Conservation (phyloP, 805 yeast species). For the Myxozyma neotropica region DNA sequence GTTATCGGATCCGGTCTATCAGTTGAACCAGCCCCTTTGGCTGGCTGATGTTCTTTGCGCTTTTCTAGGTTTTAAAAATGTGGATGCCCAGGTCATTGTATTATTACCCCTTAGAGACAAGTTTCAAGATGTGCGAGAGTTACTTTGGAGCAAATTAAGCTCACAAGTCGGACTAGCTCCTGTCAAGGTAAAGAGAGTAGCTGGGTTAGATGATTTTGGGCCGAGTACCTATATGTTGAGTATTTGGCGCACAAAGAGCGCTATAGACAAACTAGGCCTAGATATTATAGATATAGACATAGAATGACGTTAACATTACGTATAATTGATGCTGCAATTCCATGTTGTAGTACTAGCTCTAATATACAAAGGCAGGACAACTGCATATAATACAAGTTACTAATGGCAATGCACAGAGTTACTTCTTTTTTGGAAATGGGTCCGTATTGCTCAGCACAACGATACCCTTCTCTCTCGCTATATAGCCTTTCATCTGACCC, state of each 20-base stretch:
- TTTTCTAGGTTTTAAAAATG: slow-evolving; percentile 46
- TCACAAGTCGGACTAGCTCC: slow-evolving; percentile 38
- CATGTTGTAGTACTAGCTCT: too few species aligned
- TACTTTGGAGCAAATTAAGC: slow-evolving; percentile 54
- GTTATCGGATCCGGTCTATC: slow-evolving; percentile 87
- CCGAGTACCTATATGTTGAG: slow-evolving; percentile 52
- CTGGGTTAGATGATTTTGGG: slow-evolving; percentile 88
- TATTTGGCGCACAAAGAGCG: slow-evolving; percentile 34
- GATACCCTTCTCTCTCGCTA: slow-evolving; percentile 73
- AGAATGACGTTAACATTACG: neutral
- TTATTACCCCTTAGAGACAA: slow-evolving; percentile 75
- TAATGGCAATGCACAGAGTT: too few species aligned
- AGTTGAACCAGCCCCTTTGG: slow-evolving; percentile 76
- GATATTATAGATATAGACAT: slow-evolving; percentile 6
- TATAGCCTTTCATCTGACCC: slow-evolving; percentile 72
- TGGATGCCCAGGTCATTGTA: slow-evolving; percentile 55
- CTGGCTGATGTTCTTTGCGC: slow-evolving; percentile 60
- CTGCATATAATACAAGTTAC: too few species aligned
- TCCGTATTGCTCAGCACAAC: slow-evolving; percentile 73
- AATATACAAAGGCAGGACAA: too few species aligned
- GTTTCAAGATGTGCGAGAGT: slow-evolving; percentile 65
- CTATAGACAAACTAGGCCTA: neutral
- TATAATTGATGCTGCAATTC: too few species aligned
- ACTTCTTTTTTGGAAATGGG: slow-evolving; percentile 59
- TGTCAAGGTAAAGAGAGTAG: slow-evolving; percentile 50